Conservation (phyloP, 768 basidiomycete species). For the Tulasnella sp. region DNA sequence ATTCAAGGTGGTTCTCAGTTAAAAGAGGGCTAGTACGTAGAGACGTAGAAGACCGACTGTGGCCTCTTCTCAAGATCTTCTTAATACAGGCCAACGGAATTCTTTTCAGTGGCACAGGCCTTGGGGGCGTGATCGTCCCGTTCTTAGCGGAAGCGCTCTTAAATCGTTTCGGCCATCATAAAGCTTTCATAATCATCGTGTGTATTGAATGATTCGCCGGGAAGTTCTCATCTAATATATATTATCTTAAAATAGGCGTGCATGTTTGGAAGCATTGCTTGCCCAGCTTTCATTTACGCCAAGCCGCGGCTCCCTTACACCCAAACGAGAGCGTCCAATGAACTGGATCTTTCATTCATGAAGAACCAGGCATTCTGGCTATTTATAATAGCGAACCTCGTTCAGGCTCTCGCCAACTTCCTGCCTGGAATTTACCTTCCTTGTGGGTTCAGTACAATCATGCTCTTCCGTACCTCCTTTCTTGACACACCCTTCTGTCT, state of each 20-base stretch:
- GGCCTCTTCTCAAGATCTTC: not conserved
- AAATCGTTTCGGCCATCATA: not conserved
- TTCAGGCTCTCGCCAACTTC: slow-evolving; percentile 13
- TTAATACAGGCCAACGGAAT: slow-evolving; percentile 9
- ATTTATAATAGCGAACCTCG: slow-evolving; percentile 7
- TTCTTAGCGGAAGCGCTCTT: slow-evolving; percentile 6
- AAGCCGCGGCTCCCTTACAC: slow-evolving; percentile 11
- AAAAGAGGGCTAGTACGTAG: slow-evolving; percentile 11
- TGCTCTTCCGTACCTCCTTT: not conserved
- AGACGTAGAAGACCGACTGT: too few relatives aligned
- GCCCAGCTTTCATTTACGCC: slow-evolving; percentile 8
- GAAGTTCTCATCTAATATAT: not conserved
- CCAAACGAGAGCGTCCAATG: not conserved
- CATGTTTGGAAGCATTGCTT: slow-evolving; percentile 1
- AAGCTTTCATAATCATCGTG: slow-evolving; percentile 8
- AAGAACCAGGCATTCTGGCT: slow-evolving; percentile 11
- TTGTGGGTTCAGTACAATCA: not conserved
- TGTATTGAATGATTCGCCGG: not conserved
- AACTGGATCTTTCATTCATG: slow-evolving; percentile 5
- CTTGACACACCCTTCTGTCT: not conserved
- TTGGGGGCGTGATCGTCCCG: slow-evolving; percentile 8
- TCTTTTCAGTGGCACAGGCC: slow-evolving; percentile 5
- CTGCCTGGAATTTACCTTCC: slow-evolving; percentile 13
- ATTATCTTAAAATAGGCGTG: not conserved
- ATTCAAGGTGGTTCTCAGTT: slow-evolving; percentile 8